Conservation (phyloP, 805 yeast genomes). For the Lachancea lanzarotensis region DNA sequence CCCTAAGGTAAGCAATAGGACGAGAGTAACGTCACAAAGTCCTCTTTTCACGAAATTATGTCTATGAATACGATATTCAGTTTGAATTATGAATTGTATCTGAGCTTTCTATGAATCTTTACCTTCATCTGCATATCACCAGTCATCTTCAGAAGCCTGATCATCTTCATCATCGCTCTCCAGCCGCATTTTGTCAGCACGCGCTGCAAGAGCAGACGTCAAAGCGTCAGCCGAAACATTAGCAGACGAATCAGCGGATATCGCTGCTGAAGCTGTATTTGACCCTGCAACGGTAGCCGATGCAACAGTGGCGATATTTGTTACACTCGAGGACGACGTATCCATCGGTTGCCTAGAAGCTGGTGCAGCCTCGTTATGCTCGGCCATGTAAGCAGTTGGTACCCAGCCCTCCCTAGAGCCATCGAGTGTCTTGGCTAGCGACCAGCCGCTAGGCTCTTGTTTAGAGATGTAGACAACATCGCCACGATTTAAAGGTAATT, state of each 20-base stretch:
- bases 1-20: too few relatives aligned
- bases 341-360: constrained; percentile 34
- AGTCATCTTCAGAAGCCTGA: constrained; percentile 50
- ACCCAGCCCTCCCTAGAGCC: constrained; percentile 92
- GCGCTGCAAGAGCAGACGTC: constrained; percentile 78
- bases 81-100: neutral
- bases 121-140: constrained; percentile 14
- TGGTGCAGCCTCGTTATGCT: constrained; percentile 36
- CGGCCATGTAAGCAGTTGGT: constrained; percentile 83
- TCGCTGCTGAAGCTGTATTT: constrained; percentile 15
- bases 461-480: constrained; percentile 65
- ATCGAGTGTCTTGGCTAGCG: constrained; percentile 72
- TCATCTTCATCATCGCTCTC: constrained; percentile 68
- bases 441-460: constrained; percentile 88
- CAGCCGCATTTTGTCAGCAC: constrained; percentile 55
- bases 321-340: constrained; percentile 1
- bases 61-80: neutral
- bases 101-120: neutral
- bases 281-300: constrained; percentile 22
- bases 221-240: constrained; percentile 66
- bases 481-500: constrained; percentile 70
- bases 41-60: neutral
- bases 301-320: neutral
- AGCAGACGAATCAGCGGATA: constrained; percentile 23
- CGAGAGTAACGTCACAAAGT: too few relatives aligned